phyloP scores from a whole-genome alignment of 768 basidiomycete species.

The Cytidiella melzeri region DNA sequence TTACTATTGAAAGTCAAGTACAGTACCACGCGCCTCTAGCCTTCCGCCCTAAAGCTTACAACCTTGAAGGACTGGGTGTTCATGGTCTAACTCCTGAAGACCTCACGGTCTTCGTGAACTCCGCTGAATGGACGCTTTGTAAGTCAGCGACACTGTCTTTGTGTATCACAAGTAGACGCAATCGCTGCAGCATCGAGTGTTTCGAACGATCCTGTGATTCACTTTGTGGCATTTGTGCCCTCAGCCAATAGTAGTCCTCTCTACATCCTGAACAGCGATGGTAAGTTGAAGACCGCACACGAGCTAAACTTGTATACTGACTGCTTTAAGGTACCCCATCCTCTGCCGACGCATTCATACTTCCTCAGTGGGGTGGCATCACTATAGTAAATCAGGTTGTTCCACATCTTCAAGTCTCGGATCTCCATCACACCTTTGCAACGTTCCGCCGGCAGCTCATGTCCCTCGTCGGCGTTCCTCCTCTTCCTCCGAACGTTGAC shows the following conservation, averaged over 20 bases:
- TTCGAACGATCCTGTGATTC: slow-evolving; percentile 89
- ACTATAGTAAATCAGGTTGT: slow-evolving; percentile 61
- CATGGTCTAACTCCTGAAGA: slow-evolving; percentile 74
- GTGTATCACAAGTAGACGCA: background rate
- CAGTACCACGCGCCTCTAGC: slow-evolving; percentile 88
- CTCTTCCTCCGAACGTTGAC: slow-evolving; percentile 43
- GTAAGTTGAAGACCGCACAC: slow-evolving; percentile 26
- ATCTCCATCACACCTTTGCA: slow-evolving; percentile 49
- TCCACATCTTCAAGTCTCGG: slow-evolving; percentile 34
- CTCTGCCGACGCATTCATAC: slow-evolving; percentile 65
- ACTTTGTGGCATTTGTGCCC: slow-evolving; percentile 89
- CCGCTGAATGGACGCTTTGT: slow-evolving; percentile 95
- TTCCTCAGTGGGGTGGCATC: slow-evolving; percentile 94
- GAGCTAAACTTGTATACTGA: background rate
- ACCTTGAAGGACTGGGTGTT: slow-evolving; percentile 27
- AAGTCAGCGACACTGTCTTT: slow-evolving; percentile 13
- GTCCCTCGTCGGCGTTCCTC: slow-evolving; percentile 75
- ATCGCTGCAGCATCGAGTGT: slow-evolving; percentile 72
- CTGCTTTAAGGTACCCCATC: slow-evolving; percentile 38
- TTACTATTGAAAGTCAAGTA: slow-evolving; percentile 91
- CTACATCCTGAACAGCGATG: slow-evolving; percentile 49
- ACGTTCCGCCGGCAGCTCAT: slow-evolving; percentile 69
- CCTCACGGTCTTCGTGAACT: slow-evolving; percentile 90
- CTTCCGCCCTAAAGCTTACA: slow-evolving; percentile 51
- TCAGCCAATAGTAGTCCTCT: slow-evolving; percentile 64